phyloP scores from a whole-genome alignment of 495 filamentous ascomycete species.

The Penicillium mononematosum region DNA sequence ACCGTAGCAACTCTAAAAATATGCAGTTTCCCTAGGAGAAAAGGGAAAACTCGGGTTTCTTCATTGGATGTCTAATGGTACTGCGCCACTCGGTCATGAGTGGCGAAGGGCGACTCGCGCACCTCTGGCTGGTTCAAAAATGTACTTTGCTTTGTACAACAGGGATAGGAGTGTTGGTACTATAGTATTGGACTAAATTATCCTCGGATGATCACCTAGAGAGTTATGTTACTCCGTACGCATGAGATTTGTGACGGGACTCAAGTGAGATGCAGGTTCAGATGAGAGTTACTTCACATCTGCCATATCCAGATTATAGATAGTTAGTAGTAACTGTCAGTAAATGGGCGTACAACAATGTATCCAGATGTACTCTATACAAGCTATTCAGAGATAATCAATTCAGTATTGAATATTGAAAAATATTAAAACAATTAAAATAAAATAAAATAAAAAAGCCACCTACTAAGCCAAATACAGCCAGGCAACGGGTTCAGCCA shows the following conservation, averaged over 20 bases:
- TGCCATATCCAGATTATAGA: too few species aligned
- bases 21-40: background rate
- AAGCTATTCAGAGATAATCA: background rate
- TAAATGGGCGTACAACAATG: too few species aligned
- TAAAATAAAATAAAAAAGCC: background rate
- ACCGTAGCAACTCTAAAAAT: slow-evolving; percentile 14
- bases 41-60: slow-evolving; percentile 4
- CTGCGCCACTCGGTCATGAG: slow-evolving; percentile 27
- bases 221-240: background rate
- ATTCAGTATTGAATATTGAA: background rate
- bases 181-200: background rate
- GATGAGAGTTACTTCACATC: background rate
- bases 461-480: slow-evolving; percentile 5
- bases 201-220: background rate
- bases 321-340: too few species aligned
- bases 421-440: background rate
- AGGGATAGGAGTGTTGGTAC: background rate
- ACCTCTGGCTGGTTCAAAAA: background rate
- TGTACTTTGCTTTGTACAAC: background rate
- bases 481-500: slow-evolving; percentile 7
- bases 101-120: slow-evolving; percentile 5
- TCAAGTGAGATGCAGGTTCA: background rate
- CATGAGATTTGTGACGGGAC: background rate
- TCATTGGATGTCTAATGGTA: slow-evolving; percentile 9
- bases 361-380: background rate